phyloP scores from a whole-genome alignment of 1,284 basidiomycete genomes.

The Puccinia hordei region DNA sequence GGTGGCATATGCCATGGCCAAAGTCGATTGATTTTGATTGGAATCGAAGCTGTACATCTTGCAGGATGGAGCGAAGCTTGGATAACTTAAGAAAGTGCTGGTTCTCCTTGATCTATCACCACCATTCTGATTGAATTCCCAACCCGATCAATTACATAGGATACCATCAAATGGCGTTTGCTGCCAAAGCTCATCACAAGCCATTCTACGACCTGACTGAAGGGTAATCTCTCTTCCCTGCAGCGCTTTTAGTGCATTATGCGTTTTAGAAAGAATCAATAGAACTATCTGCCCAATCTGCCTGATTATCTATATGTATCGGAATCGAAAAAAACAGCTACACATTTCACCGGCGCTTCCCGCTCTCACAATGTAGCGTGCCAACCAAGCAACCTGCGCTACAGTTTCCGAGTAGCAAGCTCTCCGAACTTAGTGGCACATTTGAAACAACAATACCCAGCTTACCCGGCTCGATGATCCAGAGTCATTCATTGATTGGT shows the following conservation, averaged over 20 bases:
- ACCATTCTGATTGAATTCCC: no score
- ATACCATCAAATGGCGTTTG: conserved; percentile 92
- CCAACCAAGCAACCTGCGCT: conserved; percentile 23
- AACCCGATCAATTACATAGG: conserved; percentile 79
- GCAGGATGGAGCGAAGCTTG: conserved; percentile 68
- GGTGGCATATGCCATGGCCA: conserved; percentile 87
- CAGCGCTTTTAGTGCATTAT: no score
- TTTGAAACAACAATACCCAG: background rate
- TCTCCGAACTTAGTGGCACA: background rate
- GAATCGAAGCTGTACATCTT: conserved; percentile 97
- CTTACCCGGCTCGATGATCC: background rate
- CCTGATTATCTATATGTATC: background rate
- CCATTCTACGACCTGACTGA: conserved; percentile 97
- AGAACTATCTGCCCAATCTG: background rate
- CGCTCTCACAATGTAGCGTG: conserved; percentile 58
- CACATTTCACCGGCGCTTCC: conserved; percentile 59
- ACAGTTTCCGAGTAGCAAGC: conserved; percentile 22
- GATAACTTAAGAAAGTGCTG: no score
- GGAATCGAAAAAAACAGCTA: conserved; percentile 55
- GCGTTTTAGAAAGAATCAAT: background rate
- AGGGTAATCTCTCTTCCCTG: no score
- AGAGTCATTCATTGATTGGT: conserved; percentile 55
- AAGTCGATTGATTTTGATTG: conserved; percentile 90
- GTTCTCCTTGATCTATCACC: no score
- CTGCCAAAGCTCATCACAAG: conserved; percentile 89